Base-by-base conservation (phyloP, 768 basidiomycete genomes). In the Saitozyma podzolica region DNA sequence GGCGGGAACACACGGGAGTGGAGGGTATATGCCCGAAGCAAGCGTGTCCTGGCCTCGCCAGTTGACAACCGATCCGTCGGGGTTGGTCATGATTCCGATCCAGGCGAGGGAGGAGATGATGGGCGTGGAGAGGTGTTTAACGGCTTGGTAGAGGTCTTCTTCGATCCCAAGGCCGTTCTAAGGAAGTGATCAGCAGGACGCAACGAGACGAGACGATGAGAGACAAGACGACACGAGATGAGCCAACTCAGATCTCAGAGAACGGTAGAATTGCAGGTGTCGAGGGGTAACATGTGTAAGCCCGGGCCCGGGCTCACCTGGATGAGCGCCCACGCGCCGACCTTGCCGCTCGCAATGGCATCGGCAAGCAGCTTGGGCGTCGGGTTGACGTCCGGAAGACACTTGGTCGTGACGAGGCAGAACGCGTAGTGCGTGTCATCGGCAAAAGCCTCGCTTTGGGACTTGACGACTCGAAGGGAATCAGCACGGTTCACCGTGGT, bases 111-210 rank as follows among this genome's bases (percentile, higher is more conserved):
- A 59, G 6, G 74, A 73, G 42, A 79, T 57, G 39, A 79, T 65
- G 1, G 75, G 73, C 7, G 67, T 71, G 16, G 70, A 70, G 8
- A 59, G 50, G 7, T 62, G 52, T 40, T 74, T 61, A 0, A 71
- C 67, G 5, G 86, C 83, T 9, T 83, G 69, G 72, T 88, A 88
- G 19, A 89, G 80, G 59, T 88, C 88, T 41, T 77, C 80, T 72
- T 90, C 89, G 10, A 89, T 85, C 43, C 85, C 85, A 4, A 91
- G 79, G 7, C 89, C 89, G 73, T 91, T 91, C 81, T 90, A 86
- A 29, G 5, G 53, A 20, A 29, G 48, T 54, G 48, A 63, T 64
- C 49, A 65, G 53, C 54, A 2, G 20, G 8, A 39, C 48, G 88
- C 66, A 11, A 89, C 73, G 2, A 87, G 65, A 63, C 29, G 29